Evolutionary conservation across 192 early-diverging fungal genomes (phyloP), one percentile per base, ranked within the genome.

Genomic region (Phycomyces blakesleeanus): DNA sequence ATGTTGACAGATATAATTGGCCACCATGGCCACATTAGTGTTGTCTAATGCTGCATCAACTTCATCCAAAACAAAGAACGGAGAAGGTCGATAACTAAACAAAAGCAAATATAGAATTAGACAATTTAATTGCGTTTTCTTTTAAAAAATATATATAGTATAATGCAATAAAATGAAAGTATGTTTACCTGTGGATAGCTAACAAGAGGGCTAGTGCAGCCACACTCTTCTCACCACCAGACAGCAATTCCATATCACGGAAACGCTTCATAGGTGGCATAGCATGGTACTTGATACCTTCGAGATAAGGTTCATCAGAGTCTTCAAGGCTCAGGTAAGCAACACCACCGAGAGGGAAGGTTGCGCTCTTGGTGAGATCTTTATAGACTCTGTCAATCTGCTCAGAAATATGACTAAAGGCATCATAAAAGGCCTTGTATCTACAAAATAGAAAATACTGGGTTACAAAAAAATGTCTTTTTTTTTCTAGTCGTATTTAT

Each of bases 261-360:
- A 99, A 99, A 26, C 96, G 88, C 79, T 99, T 99, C 85, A 95
- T 90, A 21, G 97, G 97, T 7, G 97, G 97, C 95, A 98, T 98
- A 0, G 97, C 95, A 69, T 99, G 96, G 79, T 97, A 99, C 61
- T 93, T 92, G 50, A 99, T 84, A 34, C 96, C 96, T 54, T 89
- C 85, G 60, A 93, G 69, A 56, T 95, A 99, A 3, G 97, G 97
- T 74, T 98, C 94, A 74, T 98, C 95, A 20, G 85, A 87, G 53
- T 94, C 91, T 72, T 98, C 96, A 52, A 97, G 73, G 6, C 83
- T 91, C 68, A 99, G 71, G 55, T 98, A 97, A 0, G 97, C 97
- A 0, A 90, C 95, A 16, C 97, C 97, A 9, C 97, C 97, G 57
- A 91, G 68, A 5, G 96, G 92, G 72, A 97, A 95, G 20, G 85